A percentile compares a stretch with the other conserved stretches of the same genome.
Evolutionary conservation across 129 eudicot genomes (phyloP).

Genomic region (Artemisia tridentata): DNA sequence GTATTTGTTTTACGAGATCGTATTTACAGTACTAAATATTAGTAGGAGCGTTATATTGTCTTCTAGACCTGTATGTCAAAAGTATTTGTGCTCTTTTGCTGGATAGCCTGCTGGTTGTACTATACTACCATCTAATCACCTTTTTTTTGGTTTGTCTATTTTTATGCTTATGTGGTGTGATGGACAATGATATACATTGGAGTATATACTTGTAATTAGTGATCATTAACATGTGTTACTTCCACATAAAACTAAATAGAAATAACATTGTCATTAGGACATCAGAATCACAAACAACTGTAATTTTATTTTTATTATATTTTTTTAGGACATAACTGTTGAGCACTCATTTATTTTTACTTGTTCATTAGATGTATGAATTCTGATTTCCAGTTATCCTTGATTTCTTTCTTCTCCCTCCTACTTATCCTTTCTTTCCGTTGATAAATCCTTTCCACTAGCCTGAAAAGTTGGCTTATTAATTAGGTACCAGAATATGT

Average conservation of each 20-base stretch:
- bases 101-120: conserved; percentile 1
- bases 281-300: neutral
- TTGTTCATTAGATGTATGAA: neutral
- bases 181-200: neutral
- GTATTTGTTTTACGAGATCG: neutral
- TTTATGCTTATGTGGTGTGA: neutral
- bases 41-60: neutral
- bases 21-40: neutral
- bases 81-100: conserved; percentile 6
- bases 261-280: neutral
- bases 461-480: neutral
- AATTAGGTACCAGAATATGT: neutral
- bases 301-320: neutral
- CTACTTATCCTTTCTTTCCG: too few relatives aligned
- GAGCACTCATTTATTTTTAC: neutral
- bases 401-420: too few relatives aligned
- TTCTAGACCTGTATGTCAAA: neutral
- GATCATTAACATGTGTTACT: neutral
- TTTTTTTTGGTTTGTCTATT: neutral
- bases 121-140: conserved; percentile 1
- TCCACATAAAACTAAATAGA: neutral
- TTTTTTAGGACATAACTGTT: neutral
- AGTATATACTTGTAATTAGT: neutral
- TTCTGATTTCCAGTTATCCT: neutral
- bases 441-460: too few relatives aligned